Percentiles rank a stretch among this genome's conserved stretches.
These are phyloP conservation scores for Poterioochromonas sp. DNA, from an alignment of 352 stramenopile species.

Conservation along the genomic window DNA sequence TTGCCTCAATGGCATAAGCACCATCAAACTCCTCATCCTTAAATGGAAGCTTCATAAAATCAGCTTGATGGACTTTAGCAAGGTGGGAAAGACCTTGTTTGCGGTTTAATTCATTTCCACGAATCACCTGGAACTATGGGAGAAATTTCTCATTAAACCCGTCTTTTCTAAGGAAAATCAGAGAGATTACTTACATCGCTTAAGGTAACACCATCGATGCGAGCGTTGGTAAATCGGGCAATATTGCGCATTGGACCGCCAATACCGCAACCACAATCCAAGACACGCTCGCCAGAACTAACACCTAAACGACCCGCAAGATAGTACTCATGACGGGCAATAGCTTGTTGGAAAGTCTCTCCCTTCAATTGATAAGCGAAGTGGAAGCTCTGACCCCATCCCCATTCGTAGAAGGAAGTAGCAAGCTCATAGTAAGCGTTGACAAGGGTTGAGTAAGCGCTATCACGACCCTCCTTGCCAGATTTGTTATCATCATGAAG, in stretches of 20 bases:
- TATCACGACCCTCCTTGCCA: constrained; percentile 45
- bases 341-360: constrained; percentile 24
- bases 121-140: constrained; percentile 54
- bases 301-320: constrained; percentile 53
- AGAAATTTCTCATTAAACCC: not conserved
- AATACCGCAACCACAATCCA: constrained; percentile 69
- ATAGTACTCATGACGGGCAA: constrained; percentile 64
- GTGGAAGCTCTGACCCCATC: constrained; percentile 68
- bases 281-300: constrained; percentile 46
- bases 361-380: constrained; percentile 57
- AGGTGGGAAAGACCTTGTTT: constrained; percentile 41
- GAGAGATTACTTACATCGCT: constrained; percentile 47
- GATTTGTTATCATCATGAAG: constrained; percentile 48
- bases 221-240: constrained; percentile 55
- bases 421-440: constrained; percentile 68
- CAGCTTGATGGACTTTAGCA: constrained; percentile 53
- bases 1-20: constrained; percentile 74
- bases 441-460: constrained; percentile 50
- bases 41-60: constrained; percentile 75
- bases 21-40: constrained; percentile 58
- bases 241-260: constrained; percentile 72
- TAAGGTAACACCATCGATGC: constrained; percentile 67
- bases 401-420: constrained; percentile 72
- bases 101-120: constrained; percentile 61
- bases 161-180: not conserved